Percentiles rank a stretch among this genome's conserved stretches.
Conservation (phyloP, 208 protist genomes). For the Crithidia mellificae region DNA sequence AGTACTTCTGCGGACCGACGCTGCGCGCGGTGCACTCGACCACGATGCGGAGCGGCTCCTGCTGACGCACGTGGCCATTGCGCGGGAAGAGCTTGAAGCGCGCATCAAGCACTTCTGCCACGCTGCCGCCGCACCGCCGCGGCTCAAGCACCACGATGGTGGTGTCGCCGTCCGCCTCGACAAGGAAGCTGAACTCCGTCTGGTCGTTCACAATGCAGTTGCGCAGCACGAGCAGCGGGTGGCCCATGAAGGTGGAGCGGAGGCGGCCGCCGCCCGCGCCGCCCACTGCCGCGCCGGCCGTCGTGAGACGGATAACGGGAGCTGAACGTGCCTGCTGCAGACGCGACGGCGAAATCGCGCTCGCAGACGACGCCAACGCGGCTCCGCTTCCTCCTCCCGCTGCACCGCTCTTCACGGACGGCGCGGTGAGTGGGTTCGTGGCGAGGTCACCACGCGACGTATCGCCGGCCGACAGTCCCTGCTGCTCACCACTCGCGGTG, state of each 20-base stretch:
- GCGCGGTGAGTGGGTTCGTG: background rate
- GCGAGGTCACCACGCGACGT: background rate
- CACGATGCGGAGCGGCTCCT: slow-evolving; percentile 63
- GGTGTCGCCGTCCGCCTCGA: slow-evolving; percentile 50
- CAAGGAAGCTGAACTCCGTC: slow-evolving; percentile 69
- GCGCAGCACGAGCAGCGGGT: slow-evolving; percentile 61
- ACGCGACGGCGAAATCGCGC: background rate
- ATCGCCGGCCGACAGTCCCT: background rate
- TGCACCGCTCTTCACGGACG: background rate
- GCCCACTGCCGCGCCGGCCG: background rate
- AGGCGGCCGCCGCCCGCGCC: slow-evolving; percentile 1
- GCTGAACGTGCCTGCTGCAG: slow-evolving; percentile 12
- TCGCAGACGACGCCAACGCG: background rate
- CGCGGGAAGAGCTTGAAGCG: slow-evolving; percentile 81
- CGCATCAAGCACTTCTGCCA: slow-evolving; percentile 55
- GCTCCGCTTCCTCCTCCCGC: too few species aligned
- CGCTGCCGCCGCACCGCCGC: slow-evolving; percentile 49
- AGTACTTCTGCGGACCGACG: slow-evolving; percentile 80
- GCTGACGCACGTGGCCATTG: slow-evolving; percentile 50
- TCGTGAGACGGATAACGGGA: slow-evolving; percentile 16
- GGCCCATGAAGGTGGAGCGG: slow-evolving; percentile 62
- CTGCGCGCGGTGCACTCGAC: slow-evolving; percentile 78
- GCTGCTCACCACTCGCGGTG: background rate
- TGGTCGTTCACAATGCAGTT: slow-evolving; percentile 78
- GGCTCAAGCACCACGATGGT: slow-evolving; percentile 82